phyloP scores from a whole-genome alignment of 2,329 filamentous ascomycete genomes.

The Diaporthe citri region DNA sequence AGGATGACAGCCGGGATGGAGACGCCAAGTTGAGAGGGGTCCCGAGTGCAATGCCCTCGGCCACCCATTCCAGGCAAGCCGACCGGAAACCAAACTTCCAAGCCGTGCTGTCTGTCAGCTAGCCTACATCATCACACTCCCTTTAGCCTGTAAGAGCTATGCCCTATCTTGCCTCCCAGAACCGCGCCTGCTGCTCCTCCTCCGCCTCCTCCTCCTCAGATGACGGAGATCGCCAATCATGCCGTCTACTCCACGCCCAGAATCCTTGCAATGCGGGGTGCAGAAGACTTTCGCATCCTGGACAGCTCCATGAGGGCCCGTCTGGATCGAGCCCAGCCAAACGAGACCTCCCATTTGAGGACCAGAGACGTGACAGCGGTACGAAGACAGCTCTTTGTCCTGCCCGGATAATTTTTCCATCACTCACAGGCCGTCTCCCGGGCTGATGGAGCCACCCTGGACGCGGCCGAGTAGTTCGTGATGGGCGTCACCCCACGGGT shows the following conservation, averaged over 20 bases:
- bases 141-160: conserved; percentile 18
- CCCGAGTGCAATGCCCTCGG: conserved; percentile 10
- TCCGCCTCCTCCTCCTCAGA: neutral
- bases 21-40: conserved; percentile 21
- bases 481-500: conserved; percentile 32
- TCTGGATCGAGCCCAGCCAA: conserved; percentile 17
- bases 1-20: neutral
- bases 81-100: conserved; percentile 6
- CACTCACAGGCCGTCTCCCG: conserved; percentile 14
- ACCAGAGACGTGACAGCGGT: neutral
- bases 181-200: neutral
- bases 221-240: conserved; percentile 23
- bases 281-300: conserved; percentile 9
- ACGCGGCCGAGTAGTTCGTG: conserved; percentile 23
- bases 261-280: conserved; percentile 29
- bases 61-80: conserved; percentile 24
- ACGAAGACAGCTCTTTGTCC: neutral
- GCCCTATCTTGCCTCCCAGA: neutral
- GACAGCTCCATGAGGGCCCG: neutral
- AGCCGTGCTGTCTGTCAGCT: conserved; percentile 5
- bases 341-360: neutral
- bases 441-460: conserved; percentile 20
- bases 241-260: conserved; percentile 19
- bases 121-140: neutral
- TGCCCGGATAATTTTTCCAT: conserved; percentile 34